phyloP scores from a whole-genome alignment of 768 basidiomycete species.

The Suillus fuscotomentosus region DNA sequence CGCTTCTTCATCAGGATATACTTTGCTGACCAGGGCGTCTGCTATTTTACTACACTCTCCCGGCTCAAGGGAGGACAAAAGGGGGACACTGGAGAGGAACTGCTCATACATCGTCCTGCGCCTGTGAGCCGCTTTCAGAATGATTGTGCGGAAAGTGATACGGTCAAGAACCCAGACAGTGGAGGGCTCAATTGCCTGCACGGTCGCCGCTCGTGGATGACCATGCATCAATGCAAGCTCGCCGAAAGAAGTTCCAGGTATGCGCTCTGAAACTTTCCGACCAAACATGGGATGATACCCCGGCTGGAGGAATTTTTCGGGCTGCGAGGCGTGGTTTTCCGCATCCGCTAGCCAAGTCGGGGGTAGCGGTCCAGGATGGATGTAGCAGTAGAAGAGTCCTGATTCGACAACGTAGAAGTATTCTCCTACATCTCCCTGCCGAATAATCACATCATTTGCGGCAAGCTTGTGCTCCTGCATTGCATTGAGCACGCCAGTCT shows the following conservation, averaged over 20 bases:
- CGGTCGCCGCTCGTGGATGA: conserved; percentile 92
- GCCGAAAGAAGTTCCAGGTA: conserved; percentile 85
- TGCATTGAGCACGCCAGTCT: conserved; percentile 87
- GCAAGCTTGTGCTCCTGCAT: conserved; percentile 85
- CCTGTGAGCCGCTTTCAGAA: conserved; percentile 88
- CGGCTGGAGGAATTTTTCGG: conserved; percentile 60
- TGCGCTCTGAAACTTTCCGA: conserved; percentile 81
- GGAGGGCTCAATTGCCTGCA: conserved; percentile 77
- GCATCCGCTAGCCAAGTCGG: conserved; percentile 53
- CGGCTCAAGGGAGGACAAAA: conserved; percentile 82
- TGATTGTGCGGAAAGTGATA: conserved; percentile 97
- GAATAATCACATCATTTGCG: conserved; percentile 85
- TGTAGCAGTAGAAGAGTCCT: conserved; percentile 83
- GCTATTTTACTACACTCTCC: conserved; percentile 96
- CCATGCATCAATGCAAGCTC: conserved; percentile 99
- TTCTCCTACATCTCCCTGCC: conserved; percentile 96
- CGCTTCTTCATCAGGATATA: conserved; percentile 79
- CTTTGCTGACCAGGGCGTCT: conserved; percentile 84
- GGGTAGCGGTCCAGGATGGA: conserved; percentile 64
- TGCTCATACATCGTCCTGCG: conserved; percentile 95
- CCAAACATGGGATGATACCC: conserved; percentile 72
- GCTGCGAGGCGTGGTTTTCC: conserved; percentile 34
- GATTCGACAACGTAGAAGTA: conserved; percentile 97
- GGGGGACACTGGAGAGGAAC: conserved; percentile 87
- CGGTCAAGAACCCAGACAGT: conserved; percentile 96